These are phyloP conservation scores for Boeremia exigua DNA, from an alignment of 2,329 filamentous ascomycete species.

Conservation along the genomic window DNA sequence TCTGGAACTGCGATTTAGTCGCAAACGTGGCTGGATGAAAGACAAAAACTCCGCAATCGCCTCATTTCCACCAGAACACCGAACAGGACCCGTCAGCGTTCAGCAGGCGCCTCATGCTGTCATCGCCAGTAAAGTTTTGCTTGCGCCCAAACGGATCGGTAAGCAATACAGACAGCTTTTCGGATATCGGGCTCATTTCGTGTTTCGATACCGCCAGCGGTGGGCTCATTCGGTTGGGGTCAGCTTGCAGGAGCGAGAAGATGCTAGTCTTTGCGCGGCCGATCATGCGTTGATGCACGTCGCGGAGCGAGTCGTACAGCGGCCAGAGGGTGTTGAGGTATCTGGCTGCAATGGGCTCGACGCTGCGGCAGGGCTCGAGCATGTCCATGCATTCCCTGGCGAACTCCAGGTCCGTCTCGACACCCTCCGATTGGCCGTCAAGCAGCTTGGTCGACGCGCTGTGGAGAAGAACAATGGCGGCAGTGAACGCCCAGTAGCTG, in stretches of 20 bases:
- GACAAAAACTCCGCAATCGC: neutral
- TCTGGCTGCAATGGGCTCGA: slow-evolving; percentile 42
- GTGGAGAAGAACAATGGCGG: slow-evolving; percentile 44
- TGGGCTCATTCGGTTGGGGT: slow-evolving; percentile 33
- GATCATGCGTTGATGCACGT: slow-evolving; percentile 41
- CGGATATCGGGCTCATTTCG: slow-evolving; percentile 45
- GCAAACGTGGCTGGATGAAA: neutral
- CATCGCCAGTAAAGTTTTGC: slow-evolving; percentile 27
- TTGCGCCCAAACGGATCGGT: slow-evolving; percentile 47
- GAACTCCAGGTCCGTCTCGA: slow-evolving; percentile 42
- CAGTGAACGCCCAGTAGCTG: slow-evolving; percentile 48
- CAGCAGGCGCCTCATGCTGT: slow-evolving; percentile 37
- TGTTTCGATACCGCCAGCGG: slow-evolving; percentile 38
- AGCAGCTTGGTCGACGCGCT: slow-evolving; percentile 44
- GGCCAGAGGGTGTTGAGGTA: slow-evolving; percentile 45
- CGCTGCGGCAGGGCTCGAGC: slow-evolving; percentile 39
- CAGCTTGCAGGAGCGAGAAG: slow-evolving; percentile 38
- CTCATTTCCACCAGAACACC: slow-evolving; percentile 47
- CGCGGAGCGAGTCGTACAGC: slow-evolving; percentile 41
- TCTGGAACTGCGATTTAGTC: neutral
- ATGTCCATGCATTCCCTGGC: slow-evolving; percentile 46
- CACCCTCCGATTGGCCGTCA: slow-evolving; percentile 36
- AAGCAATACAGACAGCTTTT: slow-evolving; percentile 42
- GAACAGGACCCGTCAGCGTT: slow-evolving; percentile 42
- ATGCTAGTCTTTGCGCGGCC: slow-evolving; percentile 45